phyloP scores from a whole-genome alignment of 1,284 basidiomycete species.

The Schizophyllum amplum region DNA sequence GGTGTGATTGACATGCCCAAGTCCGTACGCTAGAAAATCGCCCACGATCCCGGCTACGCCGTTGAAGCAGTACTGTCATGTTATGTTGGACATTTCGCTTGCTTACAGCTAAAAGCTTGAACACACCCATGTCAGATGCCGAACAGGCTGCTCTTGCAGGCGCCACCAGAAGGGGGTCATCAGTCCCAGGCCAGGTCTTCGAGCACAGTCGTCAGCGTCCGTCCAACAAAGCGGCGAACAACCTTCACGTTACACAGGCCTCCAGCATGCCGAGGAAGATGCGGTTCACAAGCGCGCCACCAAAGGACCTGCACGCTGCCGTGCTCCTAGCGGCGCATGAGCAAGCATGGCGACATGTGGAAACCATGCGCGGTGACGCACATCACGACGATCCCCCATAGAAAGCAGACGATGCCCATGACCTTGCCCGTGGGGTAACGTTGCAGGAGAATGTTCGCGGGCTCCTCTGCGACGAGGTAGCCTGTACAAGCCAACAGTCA shows the following conservation, averaged over 20 bases:
- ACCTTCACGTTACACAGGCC: constrained; percentile 13
- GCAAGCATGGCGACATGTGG: neutral
- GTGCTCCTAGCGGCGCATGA: constrained; percentile 8
- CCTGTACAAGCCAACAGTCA: neutral
- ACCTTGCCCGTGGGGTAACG: constrained; percentile 12
- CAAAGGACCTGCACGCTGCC: constrained; percentile 12
- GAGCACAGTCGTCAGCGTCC: neutral
- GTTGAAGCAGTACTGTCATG: constrained; percentile 13
- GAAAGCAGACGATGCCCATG: constrained; percentile 11
- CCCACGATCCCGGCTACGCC: constrained; percentile 14
- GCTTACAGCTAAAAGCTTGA: neutral
- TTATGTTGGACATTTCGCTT: neutral
- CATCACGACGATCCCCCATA: constrained; percentile 16
- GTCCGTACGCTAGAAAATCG: constrained; percentile 13
- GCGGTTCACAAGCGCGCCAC: constrained; percentile 12
- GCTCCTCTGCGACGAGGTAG: constrained; percentile 14
- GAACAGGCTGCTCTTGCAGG: constrained; percentile 12
- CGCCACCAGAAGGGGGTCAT: constrained; percentile 18
- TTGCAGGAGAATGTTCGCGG: constrained; percentile 13
- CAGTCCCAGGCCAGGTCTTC: constrained; percentile 13
- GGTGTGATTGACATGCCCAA: constrained; percentile 12
- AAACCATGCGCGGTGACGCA: neutral
- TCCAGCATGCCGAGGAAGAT: constrained; percentile 12
- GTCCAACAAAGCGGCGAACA: neutral
- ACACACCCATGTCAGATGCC: constrained; percentile 15